A percentile compares a stretch with the other conserved stretches of the same genome.
phyloP scores from a whole-genome alignment of 441 rosid species.

The Mallotus japonicus region DNA sequence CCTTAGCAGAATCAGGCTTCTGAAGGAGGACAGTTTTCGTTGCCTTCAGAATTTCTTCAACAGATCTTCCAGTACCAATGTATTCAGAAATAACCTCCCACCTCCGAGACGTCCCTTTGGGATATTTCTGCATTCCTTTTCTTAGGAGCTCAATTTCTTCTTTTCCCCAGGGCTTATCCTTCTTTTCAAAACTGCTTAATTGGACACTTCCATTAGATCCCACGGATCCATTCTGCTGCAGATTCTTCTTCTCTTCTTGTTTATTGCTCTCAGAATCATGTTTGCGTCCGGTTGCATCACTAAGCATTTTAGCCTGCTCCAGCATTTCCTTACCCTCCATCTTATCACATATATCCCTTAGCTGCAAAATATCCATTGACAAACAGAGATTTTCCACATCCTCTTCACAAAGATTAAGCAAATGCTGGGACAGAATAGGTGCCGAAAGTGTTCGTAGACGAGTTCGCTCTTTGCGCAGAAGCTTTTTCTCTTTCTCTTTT shows the following conservation, averaged over 20 bases:
- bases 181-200: conserved; percentile 45
- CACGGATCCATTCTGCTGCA: conserved; percentile 56
- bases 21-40: conserved; percentile 95
- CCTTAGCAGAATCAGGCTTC: conserved; percentile 87
- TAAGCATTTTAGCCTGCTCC: conserved; percentile 58
- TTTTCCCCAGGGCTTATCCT: conserved; percentile 82
- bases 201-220: conserved; percentile 43
- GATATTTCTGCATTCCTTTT: conserved; percentile 84
- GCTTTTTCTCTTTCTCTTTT: conserved; percentile 93
- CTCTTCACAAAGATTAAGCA: conserved; percentile 60
- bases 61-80: conserved; percentile 87
- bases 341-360: conserved; percentile 67
- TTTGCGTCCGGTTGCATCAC: conserved; percentile 42
- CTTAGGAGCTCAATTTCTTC: conserved; percentile 92
- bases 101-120: conserved; percentile 92
- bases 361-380: conserved; percentile 59
- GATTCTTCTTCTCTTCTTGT: conserved; percentile 39
- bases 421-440: conserved; percentile 45
- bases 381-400: conserved; percentile 81
- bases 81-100: conserved; percentile 97
- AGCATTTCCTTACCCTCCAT: conserved; percentile 59
- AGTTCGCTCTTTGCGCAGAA: conserved; percentile 77
- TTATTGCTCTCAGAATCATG: conserved; percentile 39
- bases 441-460: conserved; percentile 85
- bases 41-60: conserved; percentile 92